Evolutionary conservation across 352 stramenopile genomes (phyloP).

Genomic region (Plasmopara halstedii): DNA sequence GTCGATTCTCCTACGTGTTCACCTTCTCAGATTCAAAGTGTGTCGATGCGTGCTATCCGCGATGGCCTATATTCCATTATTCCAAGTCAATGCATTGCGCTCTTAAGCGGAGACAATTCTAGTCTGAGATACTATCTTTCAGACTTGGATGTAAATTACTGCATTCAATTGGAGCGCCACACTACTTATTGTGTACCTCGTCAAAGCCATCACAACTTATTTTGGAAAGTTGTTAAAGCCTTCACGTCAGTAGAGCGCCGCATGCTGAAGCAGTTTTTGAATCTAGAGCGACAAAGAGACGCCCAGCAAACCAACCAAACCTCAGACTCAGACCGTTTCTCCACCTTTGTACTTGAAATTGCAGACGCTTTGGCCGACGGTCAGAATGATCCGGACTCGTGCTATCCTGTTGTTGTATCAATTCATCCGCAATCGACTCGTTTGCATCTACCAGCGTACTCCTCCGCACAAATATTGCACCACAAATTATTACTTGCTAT

Average conservation of each 20-base stretch:
- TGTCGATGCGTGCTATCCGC: constrained; percentile 33
- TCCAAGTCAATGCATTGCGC: constrained; percentile 33
- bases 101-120: constrained; percentile 26
- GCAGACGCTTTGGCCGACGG: constrained; percentile 30
- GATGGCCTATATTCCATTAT: constrained; percentile 51
- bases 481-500: constrained; percentile 60
- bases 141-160: constrained; percentile 24
- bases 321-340: not conserved
- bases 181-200: constrained; percentile 20
- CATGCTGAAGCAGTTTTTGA: constrained; percentile 42
- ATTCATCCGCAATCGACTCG: constrained; percentile 20
- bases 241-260: constrained; percentile 44
- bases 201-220: constrained; percentile 29
- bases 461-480: constrained; percentile 31
- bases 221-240: constrained; percentile 31
- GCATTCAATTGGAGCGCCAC: constrained; percentile 22
- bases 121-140: constrained; percentile 26
- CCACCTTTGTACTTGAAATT: constrained; percentile 38
- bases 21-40: constrained; percentile 1
- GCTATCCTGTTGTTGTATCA: constrained; percentile 45
- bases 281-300: constrained; percentile 10
- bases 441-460: constrained; percentile 59
- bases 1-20: not conserved
- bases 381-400: constrained; percentile 44
- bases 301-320: constrained; percentile 4